These are phyloP conservation scores for Alternaria postmessia DNA, from an alignment of 2,329 filamentous ascomycete genomes.

Conservation along the genomic window DNA sequence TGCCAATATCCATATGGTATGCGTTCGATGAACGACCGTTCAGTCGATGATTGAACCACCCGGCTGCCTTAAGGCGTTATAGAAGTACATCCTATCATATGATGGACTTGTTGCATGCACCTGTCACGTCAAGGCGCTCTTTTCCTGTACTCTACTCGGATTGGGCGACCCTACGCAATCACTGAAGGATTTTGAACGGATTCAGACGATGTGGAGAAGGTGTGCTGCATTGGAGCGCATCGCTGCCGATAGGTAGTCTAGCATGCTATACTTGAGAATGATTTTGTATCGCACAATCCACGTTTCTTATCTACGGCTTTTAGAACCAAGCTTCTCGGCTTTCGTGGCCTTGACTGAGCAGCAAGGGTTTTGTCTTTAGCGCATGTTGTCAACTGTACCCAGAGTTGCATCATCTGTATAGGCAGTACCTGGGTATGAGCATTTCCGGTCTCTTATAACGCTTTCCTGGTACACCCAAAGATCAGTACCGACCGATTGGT, in stretches of 20 bases:
- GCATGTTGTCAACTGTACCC: conserved; percentile 29
- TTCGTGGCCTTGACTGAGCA: conserved; percentile 12
- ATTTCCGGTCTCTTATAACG: conserved; percentile 27
- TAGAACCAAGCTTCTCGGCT: conserved; percentile 3
- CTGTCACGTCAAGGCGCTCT: not conserved
- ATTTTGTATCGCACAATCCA: not conserved
- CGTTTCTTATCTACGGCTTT: conserved; percentile 13
- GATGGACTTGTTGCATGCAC: not conserved
- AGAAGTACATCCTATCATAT: not conserved
- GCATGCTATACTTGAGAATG: not conserved
- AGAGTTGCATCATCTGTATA: conserved; percentile 31
- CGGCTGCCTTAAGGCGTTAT: too few relatives aligned
- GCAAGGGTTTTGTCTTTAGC: conserved; percentile 4
- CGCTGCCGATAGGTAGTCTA: not conserved
- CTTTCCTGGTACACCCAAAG: conserved; percentile 15
- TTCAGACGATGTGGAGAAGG: not conserved
- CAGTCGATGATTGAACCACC: not conserved
- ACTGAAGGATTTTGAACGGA: not conserved
- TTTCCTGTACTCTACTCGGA: not conserved
- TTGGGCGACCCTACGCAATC: not conserved
- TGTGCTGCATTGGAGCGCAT: not conserved
- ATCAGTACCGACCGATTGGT: conserved; percentile 14
- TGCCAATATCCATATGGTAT: not conserved
- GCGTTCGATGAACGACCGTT: not conserved
- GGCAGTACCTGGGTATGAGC: not conserved